phyloP scores from a whole-genome alignment of 1,284 basidiomycete species.

The Pseudozyma pruni region DNA sequence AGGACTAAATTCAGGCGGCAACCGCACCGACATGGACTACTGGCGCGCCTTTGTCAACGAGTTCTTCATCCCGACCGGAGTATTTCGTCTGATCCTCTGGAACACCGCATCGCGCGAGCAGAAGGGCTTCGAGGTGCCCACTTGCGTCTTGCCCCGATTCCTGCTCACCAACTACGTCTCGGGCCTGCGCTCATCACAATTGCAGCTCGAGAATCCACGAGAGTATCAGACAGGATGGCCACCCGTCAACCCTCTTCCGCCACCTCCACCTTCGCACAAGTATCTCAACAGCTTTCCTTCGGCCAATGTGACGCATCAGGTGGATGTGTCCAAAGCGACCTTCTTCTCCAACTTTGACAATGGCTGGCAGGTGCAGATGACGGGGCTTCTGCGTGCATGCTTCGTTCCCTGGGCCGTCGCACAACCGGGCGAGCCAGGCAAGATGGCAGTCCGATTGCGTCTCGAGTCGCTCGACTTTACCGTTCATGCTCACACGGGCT shows the following conservation, averaged over 20 bases:
- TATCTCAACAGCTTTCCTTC: slow-evolving; percentile 47
- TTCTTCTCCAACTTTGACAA: slow-evolving; percentile 46
- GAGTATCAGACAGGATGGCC: slow-evolving; percentile 48
- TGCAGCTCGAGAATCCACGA: slow-evolving; percentile 48
- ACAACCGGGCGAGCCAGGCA: slow-evolving; percentile 17
- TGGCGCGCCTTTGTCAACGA: slow-evolving; percentile 51
- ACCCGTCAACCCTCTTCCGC: slow-evolving; percentile 34
- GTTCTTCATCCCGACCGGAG: slow-evolving; percentile 48
- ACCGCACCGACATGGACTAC: slow-evolving; percentile 45
- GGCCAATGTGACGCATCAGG: slow-evolving; percentile 49
- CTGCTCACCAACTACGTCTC: slow-evolving; percentile 55
- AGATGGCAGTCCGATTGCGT: slow-evolving; percentile 40
- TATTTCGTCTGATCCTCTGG: slow-evolving; percentile 49
- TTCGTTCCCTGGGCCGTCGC: slow-evolving; percentile 40
- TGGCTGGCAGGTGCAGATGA: slow-evolving; percentile 57
- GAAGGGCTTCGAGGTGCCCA: slow-evolving; percentile 55
- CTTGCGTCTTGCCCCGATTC: slow-evolving; percentile 50
- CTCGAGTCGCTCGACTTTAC: slow-evolving; percentile 55
- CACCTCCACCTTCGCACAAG: slow-evolving; percentile 37
- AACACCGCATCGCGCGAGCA: slow-evolving; percentile 54
- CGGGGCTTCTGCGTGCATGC: slow-evolving; percentile 41
- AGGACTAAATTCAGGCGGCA: slow-evolving; percentile 28
- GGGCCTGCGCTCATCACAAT: slow-evolving; percentile 29
- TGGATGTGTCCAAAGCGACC: slow-evolving; percentile 38
- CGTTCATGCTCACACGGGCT: slow-evolving; percentile 45